Evolutionary conservation across 192 early-diverging fungal genomes (phyloP).

Genomic region (Podochytrium sp.): DNA sequence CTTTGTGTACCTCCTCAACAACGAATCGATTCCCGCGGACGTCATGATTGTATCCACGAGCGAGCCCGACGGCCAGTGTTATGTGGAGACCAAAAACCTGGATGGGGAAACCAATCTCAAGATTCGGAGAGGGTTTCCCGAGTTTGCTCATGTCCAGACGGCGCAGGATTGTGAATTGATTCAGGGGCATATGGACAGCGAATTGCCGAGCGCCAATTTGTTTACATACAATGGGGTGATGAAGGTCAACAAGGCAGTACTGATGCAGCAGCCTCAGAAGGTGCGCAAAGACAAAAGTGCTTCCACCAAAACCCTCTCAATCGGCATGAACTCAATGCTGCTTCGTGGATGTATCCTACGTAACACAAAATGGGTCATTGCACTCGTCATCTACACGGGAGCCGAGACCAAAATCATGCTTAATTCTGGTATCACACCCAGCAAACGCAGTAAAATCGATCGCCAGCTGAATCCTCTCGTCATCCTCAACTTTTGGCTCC

Average conservation of each 20-base stretch:
- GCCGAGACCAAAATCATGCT: slow-evolving; percentile 96
- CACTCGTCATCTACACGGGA: slow-evolving; percentile 87
- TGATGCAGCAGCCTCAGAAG: background rate
- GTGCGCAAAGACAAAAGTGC: background rate
- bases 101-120: slow-evolving; percentile 99
- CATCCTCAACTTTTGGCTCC: slow-evolving; percentile 58
- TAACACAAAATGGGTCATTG: slow-evolving; percentile 90
- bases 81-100: slow-evolving; percentile 92
- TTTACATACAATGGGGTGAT: slow-evolving; percentile 53
- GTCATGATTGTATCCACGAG: slow-evolving; percentile 80
- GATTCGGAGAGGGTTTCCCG: slow-evolving; percentile 68
- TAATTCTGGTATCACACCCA: slow-evolving; percentile 90
- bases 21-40: slow-evolving; percentile 85
- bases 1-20: slow-evolving; percentile 80
- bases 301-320: slow-evolving; percentile 45
- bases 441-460: slow-evolving; percentile 89
- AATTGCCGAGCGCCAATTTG: slow-evolving; percentile 52
- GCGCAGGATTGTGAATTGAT: slow-evolving; percentile 70
- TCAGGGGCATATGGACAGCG: slow-evolving; percentile 45
- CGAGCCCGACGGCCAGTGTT: slow-evolving; percentile 77
- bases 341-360: slow-evolving; percentile 90
- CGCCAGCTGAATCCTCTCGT: slow-evolving; percentile 90
- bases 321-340: slow-evolving; percentile 72
- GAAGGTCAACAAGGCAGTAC: slow-evolving; percentile 17
- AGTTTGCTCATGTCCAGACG: slow-evolving; percentile 68